phyloP scores from a whole-genome alignment of 1,284 basidiomycete genomes.

The Ganoderma sinense region DNA sequence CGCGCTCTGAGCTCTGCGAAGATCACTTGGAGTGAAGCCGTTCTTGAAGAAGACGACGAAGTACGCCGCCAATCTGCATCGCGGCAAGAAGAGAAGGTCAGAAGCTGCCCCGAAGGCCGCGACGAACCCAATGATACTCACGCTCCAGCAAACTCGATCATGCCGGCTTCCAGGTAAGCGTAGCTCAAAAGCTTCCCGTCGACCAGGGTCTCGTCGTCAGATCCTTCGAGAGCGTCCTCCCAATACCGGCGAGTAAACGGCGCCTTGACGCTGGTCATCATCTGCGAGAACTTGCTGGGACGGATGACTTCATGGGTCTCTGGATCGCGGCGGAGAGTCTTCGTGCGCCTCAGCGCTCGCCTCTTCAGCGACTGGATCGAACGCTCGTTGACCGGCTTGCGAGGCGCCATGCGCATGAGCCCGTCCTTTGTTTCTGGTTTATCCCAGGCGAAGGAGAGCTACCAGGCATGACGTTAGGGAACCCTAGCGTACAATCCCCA shows the following conservation, averaged over 20 bases:
- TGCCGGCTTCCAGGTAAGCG: slow-evolving; percentile 70
- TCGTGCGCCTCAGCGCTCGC: slow-evolving; percentile 64
- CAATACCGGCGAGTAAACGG: slow-evolving; percentile 69
- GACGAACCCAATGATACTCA: slow-evolving; percentile 40
- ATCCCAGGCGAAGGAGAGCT: slow-evolving; percentile 78
- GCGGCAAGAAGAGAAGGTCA: slow-evolving; percentile 55
- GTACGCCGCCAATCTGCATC: slow-evolving; percentile 60
- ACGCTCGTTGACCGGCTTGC: slow-evolving; percentile 70
- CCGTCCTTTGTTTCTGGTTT: slow-evolving; percentile 70
- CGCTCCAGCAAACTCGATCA: slow-evolving; percentile 62
- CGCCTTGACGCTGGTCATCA: slow-evolving; percentile 49
- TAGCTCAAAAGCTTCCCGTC: slow-evolving; percentile 71
- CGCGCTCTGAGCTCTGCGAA: slow-evolving; percentile 54
- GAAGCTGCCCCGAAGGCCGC: slow-evolving; percentile 66
- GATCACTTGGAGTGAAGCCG: slow-evolving; percentile 66
- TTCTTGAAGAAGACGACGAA: slow-evolving; percentile 72
- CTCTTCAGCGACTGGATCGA: slow-evolving; percentile 64
- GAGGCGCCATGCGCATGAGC: slow-evolving; percentile 69
- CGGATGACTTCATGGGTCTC: slow-evolving; percentile 56
- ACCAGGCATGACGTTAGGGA: background rate
- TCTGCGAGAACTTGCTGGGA: slow-evolving; percentile 50
- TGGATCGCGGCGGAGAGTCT: slow-evolving; percentile 61
- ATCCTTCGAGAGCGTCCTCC: slow-evolving; percentile 60
- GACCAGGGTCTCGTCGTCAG: slow-evolving; percentile 66
- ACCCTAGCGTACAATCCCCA: background rate